Evolutionary conservation across 768 basidiomycete genomes (phyloP).

Genomic region (Pleurotus salmoneostramineus): DNA sequence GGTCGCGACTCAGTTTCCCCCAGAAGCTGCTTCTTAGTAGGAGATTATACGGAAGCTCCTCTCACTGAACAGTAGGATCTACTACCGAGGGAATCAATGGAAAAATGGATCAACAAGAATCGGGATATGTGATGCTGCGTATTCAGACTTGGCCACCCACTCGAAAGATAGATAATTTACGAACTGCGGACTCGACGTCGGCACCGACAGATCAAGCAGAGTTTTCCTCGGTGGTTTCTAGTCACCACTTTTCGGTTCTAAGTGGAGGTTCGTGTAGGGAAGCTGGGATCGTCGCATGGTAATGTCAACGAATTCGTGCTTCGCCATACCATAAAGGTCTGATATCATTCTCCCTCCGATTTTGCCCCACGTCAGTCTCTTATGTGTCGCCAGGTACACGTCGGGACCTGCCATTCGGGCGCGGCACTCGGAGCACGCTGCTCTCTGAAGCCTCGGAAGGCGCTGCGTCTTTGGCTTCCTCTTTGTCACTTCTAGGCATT

Average conservation of each 20-base stretch:
- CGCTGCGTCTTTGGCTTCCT: too few relatives aligned
- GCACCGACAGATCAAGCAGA: not conserved
- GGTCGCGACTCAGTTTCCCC: not conserved
- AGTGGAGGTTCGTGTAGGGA: too few relatives aligned
- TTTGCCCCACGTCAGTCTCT: too few relatives aligned
- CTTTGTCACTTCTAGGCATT: too few relatives aligned
- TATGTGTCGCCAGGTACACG: too few relatives aligned
- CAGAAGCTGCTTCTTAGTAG: not conserved
- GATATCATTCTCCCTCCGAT: too few relatives aligned
- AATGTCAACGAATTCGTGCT: too few relatives aligned
- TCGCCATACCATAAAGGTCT: too few relatives aligned
- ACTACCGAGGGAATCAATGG: not conserved
- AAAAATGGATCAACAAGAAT: not conserved
- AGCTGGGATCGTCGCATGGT: too few relatives aligned
- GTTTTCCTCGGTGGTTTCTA: not conserved
- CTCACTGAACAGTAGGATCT: not conserved
- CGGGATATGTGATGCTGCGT: not conserved
- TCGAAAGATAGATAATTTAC: not conserved
- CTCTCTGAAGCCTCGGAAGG: too few relatives aligned
- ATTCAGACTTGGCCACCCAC: not conserved
- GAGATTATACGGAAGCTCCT: not conserved
- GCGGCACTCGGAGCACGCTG: too few relatives aligned
- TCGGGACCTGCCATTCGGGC: too few relatives aligned
- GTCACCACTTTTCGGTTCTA: not conserved
- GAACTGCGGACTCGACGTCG: not conserved